Base-by-base conservation (phyloP, 2,329 filamentous ascomycete species). In the Madurella mycetomatis region DNA sequence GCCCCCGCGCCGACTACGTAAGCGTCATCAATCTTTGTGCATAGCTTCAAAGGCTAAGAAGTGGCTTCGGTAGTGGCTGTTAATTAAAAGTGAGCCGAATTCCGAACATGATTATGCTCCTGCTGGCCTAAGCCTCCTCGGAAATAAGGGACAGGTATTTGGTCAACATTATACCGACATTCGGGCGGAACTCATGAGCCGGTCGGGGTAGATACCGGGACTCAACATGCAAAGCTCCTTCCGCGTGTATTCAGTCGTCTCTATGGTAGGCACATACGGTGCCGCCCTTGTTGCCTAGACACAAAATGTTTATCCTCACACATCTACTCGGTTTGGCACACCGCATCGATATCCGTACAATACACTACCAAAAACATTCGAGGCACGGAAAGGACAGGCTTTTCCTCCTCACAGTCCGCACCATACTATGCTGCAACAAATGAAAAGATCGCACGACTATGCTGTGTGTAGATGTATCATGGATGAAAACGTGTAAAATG, bases 391-490 rank as follows among this genome's bases (percentile, higher is more conserved):
- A 32, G 44, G 52, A 42, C 45, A 54, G 8, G 51, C 53, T 58
- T 56, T 55, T 58, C 45, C 50, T 44, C 18, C 37, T 51, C 48
- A 41, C 41, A 18, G 19, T 41, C 48, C 11, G n/a, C 48, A n/a
- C 53, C 37, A 13, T 54, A 42, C 19, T 52, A 57, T 53, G 48
- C 51, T 56, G 47, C 51, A 51, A 51, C 56, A 56, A 51, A 48
- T 30, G 34, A 49, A 41, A 41, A 30, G 18, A 46, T 32, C 17
- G 30, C 41, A 34, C 7, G 25, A 31, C 41, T 34, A 39, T 47
- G 49, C 49, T 34, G 25, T 48, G 46, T 25, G 34, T n/a, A 43
- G 43, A 34, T 34, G 41, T 48, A 32, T 45, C 37, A 11, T 40
- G 19, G 32, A 5, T n/a, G 9, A 40, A 17, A 40, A 39, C 9